Conservation (phyloP, 1,284 basidiomycete species). For the Ganoderma sp. region DNA sequence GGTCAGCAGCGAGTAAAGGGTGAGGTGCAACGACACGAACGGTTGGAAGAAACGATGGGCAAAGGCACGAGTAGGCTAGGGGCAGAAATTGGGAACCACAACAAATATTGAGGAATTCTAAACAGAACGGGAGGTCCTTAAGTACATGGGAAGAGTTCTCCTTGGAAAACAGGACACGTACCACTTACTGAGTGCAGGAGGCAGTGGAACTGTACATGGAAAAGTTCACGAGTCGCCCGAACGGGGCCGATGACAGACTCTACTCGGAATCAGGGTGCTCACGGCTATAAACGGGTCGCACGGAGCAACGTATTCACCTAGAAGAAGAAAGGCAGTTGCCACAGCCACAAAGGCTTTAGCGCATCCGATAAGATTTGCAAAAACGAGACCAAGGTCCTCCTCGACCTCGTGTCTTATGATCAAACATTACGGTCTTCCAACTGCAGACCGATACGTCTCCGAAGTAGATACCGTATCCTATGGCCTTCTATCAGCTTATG, state of each 20-base stretch:
- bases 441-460: background rate
- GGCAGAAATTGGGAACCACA: background rate
- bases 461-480: background rate
- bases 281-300: background rate
- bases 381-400: background rate
- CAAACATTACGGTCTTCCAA: background rate
- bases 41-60: too few species aligned
- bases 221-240: background rate
- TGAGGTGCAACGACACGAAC: background rate
- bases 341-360: background rate
- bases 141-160: background rate
- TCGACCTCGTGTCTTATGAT: background rate
- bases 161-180: background rate
- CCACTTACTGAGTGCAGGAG: background rate
- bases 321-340: background rate
- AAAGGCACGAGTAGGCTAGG: too few species aligned
- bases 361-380: background rate
- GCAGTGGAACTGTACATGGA: background rate
- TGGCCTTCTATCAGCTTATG: background rate
- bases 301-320: background rate
- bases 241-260: background rate
- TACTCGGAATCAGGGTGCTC: background rate
- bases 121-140: background rate
- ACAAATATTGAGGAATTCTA: background rate
- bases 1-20: background rate